Evolutionary conservation across 2,329 filamentous ascomycete genomes (phyloP).

Genomic region (Curvularia verruculosa): DNA sequence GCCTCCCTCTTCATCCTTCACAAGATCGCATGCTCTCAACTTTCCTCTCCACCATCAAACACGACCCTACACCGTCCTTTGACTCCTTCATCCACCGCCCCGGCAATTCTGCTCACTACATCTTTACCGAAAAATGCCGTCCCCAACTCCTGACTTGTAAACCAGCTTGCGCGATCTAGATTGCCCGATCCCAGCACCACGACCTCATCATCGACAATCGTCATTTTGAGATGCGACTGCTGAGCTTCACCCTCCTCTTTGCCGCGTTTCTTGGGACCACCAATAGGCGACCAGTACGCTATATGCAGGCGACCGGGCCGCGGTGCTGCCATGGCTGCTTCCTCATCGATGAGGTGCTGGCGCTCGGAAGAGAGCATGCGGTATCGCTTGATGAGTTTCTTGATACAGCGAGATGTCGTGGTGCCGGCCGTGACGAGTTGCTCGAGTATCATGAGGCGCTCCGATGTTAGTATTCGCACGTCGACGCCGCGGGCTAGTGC

Average conservation of each 20-base stretch:
- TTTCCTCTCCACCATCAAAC: slow-evolving; percentile 22
- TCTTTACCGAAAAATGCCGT: slow-evolving; percentile 60
- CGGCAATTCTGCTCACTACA: slow-evolving; percentile 45
- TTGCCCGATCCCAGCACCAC: slow-evolving; percentile 80
- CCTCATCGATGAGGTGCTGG: slow-evolving; percentile 30
- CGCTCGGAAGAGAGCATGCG: slow-evolving; percentile 35
- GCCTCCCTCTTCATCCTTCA: background rate
- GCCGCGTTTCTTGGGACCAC: slow-evolving; percentile 32
- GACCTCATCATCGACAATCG: slow-evolving; percentile 71
- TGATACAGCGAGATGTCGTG: slow-evolving; percentile 70
- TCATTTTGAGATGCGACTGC: slow-evolving; percentile 79
- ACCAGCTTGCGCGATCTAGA: slow-evolving; percentile 85
- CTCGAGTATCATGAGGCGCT: slow-evolving; percentile 75
- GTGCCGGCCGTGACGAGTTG: slow-evolving; percentile 81
- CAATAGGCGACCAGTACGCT: slow-evolving; percentile 60
- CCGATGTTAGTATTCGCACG: slow-evolving; percentile 70
- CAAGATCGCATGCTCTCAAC: background rate
- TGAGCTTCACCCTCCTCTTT: slow-evolving; percentile 63
- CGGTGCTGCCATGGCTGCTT: slow-evolving; percentile 32
- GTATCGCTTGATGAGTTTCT: slow-evolving; percentile 64
- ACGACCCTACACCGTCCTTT: slow-evolving; percentile 31
- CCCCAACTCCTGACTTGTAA: slow-evolving; percentile 82
- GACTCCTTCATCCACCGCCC: slow-evolving; percentile 33
- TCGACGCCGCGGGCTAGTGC: slow-evolving; percentile 71
- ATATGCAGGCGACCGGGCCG: slow-evolving; percentile 60